Conservation (phyloP, 306 rosid species). For the Dryas drummondii region DNA sequence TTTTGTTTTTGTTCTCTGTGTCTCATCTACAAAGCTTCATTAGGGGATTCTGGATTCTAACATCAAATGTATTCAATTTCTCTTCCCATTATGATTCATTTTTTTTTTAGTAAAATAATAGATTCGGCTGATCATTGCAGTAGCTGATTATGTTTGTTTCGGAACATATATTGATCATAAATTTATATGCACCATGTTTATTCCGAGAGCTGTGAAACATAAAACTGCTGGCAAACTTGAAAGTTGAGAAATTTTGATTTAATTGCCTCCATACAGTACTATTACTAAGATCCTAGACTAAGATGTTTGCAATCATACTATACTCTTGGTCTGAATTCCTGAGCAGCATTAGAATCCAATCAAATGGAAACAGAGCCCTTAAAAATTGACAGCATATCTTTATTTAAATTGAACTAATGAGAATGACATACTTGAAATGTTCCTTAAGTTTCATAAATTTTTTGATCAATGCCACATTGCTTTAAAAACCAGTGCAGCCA, state of each 20-base stretch:
- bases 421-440: background rate
- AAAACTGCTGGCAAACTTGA: background rate
- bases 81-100: background rate
- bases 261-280: background rate
- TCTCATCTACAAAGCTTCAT: background rate
- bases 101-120: background rate
- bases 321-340: no score
- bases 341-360: background rate
- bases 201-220: background rate
- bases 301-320: background rate
- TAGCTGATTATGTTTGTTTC: background rate
- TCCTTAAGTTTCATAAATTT: background rate
- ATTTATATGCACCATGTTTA: background rate
- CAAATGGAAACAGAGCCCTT: constrained; percentile 2
- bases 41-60: background rate
- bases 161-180: background rate
- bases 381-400: constrained; percentile 13
- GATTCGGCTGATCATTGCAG: background rate
- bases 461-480: constrained; percentile 1
- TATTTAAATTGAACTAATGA: background rate
- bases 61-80: background rate
- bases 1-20: background rate
- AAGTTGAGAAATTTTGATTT: background rate
- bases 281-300: background rate
- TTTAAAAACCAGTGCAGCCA: background rate